Percentiles rank a stretch among this genome's conserved stretches.
Evolutionary conservation across 2,329 filamentous ascomycete genomes (phyloP).

Genomic region (Exophiala phaeomuriformis): DNA sequence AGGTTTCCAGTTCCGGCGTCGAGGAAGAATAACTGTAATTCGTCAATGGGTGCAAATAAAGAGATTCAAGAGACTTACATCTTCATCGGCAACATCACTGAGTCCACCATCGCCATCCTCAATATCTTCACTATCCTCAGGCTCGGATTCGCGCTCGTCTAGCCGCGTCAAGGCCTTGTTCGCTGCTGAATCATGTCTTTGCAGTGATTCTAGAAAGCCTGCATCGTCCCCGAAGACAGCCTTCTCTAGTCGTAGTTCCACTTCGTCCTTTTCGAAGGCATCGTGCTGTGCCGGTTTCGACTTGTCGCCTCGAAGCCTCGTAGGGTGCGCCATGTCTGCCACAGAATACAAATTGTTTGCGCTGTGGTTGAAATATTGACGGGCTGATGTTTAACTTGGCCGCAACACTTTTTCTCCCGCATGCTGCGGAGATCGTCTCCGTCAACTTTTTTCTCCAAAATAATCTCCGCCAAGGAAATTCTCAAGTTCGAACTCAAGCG

Average conservation of each 20-base stretch:
- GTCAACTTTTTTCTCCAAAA: constrained; percentile 2
- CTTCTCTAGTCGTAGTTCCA: constrained; percentile 78
- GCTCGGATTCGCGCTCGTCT: constrained; percentile 24
- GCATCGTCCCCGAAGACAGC: constrained; percentile 80
- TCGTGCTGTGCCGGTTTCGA: constrained; percentile 10
- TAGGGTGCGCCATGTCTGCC: constrained; percentile 1
- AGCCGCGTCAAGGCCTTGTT: constrained; percentile 31
- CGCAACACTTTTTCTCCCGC: neutral
- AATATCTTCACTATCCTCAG: constrained; percentile 31
- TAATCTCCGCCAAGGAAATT: neutral
- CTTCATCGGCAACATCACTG: constrained; percentile 65
- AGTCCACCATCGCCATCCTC: constrained; percentile 46
- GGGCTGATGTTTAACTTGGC: neutral
- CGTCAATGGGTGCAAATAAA: constrained; percentile 3
- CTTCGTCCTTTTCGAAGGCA: constrained; percentile 62
- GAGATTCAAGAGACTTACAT: constrained; percentile 42
- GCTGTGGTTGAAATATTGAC: neutral
- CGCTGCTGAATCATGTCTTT: constrained; percentile 46
- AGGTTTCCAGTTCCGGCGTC: constrained; percentile 55
- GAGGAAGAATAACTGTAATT: constrained; percentile 64
- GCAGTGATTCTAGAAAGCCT: constrained; percentile 71
- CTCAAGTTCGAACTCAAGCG: neutral
- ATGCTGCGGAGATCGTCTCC: neutral
- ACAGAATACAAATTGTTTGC: neutral
- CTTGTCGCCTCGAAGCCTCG: neutral